Percentiles rank a stretch among this genome's conserved stretches.
phyloP scores from a whole-genome alignment of 163 green algal species.

The Scenedesmus sp. region DNA sequence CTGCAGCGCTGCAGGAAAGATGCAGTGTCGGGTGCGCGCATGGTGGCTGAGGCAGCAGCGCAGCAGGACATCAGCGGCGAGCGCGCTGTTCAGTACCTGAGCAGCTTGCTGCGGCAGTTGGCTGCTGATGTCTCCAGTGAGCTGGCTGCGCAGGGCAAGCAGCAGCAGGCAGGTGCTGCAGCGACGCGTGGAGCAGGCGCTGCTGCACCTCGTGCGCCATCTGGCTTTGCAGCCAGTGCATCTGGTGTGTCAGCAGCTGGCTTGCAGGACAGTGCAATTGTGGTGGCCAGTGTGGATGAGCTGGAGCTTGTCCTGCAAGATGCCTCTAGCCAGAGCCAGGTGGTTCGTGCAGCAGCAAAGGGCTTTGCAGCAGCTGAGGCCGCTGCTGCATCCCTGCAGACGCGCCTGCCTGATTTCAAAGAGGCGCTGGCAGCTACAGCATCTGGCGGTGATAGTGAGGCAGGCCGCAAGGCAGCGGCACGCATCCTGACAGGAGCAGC shows the following conservation, averaged over 20 bases:
- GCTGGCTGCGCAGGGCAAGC: background rate
- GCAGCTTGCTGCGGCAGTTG: slow-evolving; percentile 1
- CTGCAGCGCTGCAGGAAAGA: slow-evolving; percentile 10
- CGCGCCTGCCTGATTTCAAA: background rate
- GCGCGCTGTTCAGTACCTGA: background rate
- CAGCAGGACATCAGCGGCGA: background rate
- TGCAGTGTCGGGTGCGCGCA: background rate
- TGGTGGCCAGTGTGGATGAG: background rate
- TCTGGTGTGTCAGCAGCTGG: background rate
- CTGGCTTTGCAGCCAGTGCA: background rate
- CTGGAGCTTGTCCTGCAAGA: slow-evolving; percentile 7
- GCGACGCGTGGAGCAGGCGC: background rate
- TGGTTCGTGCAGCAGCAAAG: background rate
- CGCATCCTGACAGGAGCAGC: background rate
- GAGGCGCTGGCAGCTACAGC: background rate
- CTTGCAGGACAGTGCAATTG: background rate
- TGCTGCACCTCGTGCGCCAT: background rate
- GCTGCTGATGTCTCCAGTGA: background rate
- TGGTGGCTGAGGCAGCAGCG: background rate
- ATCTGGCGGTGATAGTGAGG: background rate
- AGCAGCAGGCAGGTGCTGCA: background rate
- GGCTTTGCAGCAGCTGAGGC: slow-evolving; percentile 5
- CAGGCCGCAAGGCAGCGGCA: background rate
- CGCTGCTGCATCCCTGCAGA: background rate
- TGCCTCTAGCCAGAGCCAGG: background rate